Evolutionary conservation across 176 grass and related monocot species (phyloP).

Genomic region (Carex cristatella): DNA sequence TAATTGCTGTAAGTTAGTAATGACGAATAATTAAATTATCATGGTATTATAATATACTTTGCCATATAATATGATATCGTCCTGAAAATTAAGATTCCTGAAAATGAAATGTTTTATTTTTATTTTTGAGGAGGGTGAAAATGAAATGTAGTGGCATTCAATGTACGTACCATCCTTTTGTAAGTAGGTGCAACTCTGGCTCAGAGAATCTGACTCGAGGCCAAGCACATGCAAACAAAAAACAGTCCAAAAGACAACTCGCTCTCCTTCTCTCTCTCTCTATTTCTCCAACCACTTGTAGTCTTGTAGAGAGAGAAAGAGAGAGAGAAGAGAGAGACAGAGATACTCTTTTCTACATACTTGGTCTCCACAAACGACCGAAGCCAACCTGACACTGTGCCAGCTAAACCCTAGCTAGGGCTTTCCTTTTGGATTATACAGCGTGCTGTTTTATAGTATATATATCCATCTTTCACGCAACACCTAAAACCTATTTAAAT

Average conservation of each 20-base stretch:
- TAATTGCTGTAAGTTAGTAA: not conserved
- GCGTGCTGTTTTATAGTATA: not conserved
- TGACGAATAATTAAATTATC: not conserved
- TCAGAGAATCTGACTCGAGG: conserved; percentile 53
- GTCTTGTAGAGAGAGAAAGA: not conserved
- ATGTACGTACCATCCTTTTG: conserved; percentile 18
- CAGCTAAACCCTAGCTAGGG: conserved; percentile 45
- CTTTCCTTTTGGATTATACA: conserved; percentile 51
- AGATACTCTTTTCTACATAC: conserved; percentile 26
- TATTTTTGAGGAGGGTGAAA: too few species aligned
- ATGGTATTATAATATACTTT: not conserved
- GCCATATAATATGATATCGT: not conserved
- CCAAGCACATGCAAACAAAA: conserved; percentile 66
- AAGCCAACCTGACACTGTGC: conserved; percentile 46
- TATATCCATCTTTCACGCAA: not conserved
- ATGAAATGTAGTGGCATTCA: conserved; percentile 21
- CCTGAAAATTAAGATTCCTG: not conserved
- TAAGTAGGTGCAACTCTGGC: conserved; percentile 20
- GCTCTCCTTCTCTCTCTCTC: conserved; percentile 14
- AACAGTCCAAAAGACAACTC: conserved; percentile 42
- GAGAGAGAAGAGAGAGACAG: not conserved
- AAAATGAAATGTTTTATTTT: not conserved
- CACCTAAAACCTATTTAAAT: conserved; percentile 12
- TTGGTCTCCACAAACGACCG: conserved; percentile 26
- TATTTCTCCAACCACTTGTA: not conserved